A percentile compares a stretch with the other conserved stretches of the same genome.
Conservation (phyloP, 2,329 filamentous ascomycete species). For the Trichoderma sp. region DNA sequence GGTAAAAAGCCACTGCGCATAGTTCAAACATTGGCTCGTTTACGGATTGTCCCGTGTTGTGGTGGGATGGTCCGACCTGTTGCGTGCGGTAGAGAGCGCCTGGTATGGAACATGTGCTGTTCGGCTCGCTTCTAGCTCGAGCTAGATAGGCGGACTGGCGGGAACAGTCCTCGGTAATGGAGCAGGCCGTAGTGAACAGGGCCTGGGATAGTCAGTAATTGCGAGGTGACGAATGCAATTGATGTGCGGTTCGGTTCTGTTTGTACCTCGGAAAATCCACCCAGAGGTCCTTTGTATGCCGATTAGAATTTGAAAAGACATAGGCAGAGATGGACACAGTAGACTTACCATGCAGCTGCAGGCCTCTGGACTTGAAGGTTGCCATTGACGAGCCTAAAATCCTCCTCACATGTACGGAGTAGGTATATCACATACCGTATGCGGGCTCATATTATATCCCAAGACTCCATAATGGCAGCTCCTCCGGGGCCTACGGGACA, state of each 20-base stretch:
- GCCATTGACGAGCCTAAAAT: background rate
- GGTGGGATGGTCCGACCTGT: background rate
- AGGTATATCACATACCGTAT: background rate
- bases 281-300: background rate
- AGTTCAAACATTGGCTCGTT: background rate
- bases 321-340: background rate
- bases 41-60: background rate
- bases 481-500: conserved; percentile 6
- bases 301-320: background rate
- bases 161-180: background rate
- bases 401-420: background rate
- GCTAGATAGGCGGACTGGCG: background rate
- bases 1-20: background rate
- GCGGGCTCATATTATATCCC: background rate
- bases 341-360: background rate
- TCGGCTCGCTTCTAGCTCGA: background rate
- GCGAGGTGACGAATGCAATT: background rate
- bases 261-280: background rate
- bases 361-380: background rate
- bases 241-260: background rate
- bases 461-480: conserved; percentile 4
- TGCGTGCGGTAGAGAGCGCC: background rate
- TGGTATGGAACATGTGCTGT: background rate
- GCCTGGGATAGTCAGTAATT: background rate
- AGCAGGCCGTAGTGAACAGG: background rate